Evolutionary conservation across 2,329 filamentous ascomycete genomes (phyloP), one percentile per base, ranked within the genome.

Genomic region (Xylaria multiplex): DNA sequence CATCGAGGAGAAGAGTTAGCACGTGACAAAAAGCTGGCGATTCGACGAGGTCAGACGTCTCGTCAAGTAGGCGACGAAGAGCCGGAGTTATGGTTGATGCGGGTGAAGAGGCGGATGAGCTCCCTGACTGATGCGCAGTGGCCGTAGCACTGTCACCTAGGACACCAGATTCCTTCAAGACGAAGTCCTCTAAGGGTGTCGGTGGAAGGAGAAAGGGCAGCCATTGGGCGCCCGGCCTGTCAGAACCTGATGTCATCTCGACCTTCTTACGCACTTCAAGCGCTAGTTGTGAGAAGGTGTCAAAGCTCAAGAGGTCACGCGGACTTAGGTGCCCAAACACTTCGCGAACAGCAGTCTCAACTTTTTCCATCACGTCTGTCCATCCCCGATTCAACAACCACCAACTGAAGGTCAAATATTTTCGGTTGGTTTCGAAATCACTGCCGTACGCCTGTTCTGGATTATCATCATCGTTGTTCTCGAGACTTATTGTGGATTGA

Each of bases 361-460:
- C 94, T 69, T 90, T 91, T 63, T 88, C 84, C 85, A 93, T 91
- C 63, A 98, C 82, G 64, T 93, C 88, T 70, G 89, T 88, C 90
- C 93, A 98, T 49, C 96, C 96, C 70, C 89, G 88, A 80, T 99
- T 95, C 54, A 99, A 84, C 53, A 99, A 82, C 94, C 95, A 99
- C 96, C 96, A 99, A 80, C 93, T 97, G 78, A 98, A 97, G 46
- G 94, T 96, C 55, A 99, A 84, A 76, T 98, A 99, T 75, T 92
- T 92, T 72, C 94, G 87, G 79, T 99, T 99, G 40, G 93, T 97
- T 78, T 97, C 94, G 72, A 97, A 97, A 79, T 99, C 96, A 78
- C 92, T 95, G 50, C 93, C 93, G 76, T 96, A 93, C 3, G 89
- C 86, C 73, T 94, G 91, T 60, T 95, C 92, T 19, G 87, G 84